phyloP scores from a whole-genome alignment of 2,329 filamentous ascomycete species.

The Emergomyces orientalis region DNA sequence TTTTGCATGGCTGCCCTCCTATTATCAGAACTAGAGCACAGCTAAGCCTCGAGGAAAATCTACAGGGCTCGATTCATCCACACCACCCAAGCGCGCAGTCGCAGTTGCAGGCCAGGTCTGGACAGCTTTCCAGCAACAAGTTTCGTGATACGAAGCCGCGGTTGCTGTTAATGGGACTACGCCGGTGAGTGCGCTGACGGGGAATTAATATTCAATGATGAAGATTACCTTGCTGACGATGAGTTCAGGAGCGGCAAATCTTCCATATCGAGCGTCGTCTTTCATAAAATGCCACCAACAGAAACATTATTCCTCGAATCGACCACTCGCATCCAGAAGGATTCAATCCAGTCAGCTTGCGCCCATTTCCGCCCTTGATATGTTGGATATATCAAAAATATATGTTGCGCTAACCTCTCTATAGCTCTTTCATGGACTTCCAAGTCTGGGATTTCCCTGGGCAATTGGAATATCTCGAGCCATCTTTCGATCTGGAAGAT shows the following conservation, averaged over 20 bases:
- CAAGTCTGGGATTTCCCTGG: conserved; percentile 97
- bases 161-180: conserved; percentile 86
- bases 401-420: conserved; percentile 5
- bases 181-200: conserved; percentile 55
- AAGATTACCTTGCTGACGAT: not conserved
- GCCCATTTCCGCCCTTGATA: not conserved
- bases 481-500: conserved; percentile 79
- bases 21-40: conserved; percentile 24
- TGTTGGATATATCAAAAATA: not conserved
- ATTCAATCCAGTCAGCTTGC: conserved; percentile 74
- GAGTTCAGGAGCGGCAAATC: conserved; percentile 81
- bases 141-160: conserved; percentile 62
- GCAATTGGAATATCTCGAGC: conserved; percentile 85
- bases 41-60: conserved; percentile 28
- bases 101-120: conserved; percentile 21
- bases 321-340: conserved; percentile 86
- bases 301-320: conserved; percentile 95
- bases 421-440: conserved; percentile 96
- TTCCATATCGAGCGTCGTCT: conserved; percentile 97
- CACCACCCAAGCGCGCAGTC: conserved; percentile 14
- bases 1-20: conserved; percentile 17
- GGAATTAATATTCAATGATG: not conserved
- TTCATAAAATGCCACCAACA: conserved; percentile 91
- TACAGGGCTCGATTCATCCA: conserved; percentile 27
- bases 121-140: conserved; percentile 30